Percentiles rank a stretch among this genome's conserved stretches.
These are phyloP conservation scores for Tricholoma sp. DNA, from an alignment of 768 basidiomycete species.

Conservation along the genomic window DNA sequence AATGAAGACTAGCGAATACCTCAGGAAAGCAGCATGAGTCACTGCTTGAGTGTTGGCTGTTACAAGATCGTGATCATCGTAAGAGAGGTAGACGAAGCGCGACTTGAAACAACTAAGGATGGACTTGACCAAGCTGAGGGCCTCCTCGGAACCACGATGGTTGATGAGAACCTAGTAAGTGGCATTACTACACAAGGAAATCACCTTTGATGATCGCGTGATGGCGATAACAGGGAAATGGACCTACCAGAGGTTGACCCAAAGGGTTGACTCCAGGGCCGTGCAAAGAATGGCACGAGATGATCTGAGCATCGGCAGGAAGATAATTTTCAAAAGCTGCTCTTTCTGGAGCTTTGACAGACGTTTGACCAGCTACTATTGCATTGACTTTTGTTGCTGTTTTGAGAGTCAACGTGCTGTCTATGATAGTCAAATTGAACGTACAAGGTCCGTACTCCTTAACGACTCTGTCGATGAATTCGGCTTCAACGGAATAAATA, in stretches of 20 bases:
- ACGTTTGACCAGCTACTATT: conserved; percentile 93
- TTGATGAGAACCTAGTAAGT: conserved; percentile 73
- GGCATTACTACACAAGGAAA: not conserved
- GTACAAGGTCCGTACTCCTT: conserved; percentile 86
- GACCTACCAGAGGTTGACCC: conserved; percentile 82
- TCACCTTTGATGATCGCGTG: too few species aligned
- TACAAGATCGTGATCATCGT: conserved; percentile 93
- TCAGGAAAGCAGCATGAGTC: conserved; percentile 95
- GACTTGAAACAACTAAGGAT: conserved; percentile 78
- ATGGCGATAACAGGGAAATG: not conserved
- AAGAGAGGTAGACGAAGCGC: conserved; percentile 88
- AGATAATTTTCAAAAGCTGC: conserved; percentile 86
- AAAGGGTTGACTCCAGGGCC: conserved; percentile 85
- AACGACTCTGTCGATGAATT: conserved; percentile 80
- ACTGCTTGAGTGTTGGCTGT: conserved; percentile 99
- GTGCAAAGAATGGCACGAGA: conserved; percentile 93
- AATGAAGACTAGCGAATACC: conserved; percentile 37
- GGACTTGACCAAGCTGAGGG: conserved; percentile 72
- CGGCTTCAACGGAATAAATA: conserved; percentile 93
- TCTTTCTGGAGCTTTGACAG: conserved; percentile 92
- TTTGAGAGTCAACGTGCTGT: not conserved
- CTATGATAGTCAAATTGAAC: conserved; percentile 21
- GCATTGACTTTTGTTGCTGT: conserved; percentile 89
- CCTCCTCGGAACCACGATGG: conserved; percentile 74
- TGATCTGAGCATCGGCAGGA: conserved; percentile 80